Conservation (phyloP, 768 basidiomycete genomes). For the Leccinum rimulosum region DNA sequence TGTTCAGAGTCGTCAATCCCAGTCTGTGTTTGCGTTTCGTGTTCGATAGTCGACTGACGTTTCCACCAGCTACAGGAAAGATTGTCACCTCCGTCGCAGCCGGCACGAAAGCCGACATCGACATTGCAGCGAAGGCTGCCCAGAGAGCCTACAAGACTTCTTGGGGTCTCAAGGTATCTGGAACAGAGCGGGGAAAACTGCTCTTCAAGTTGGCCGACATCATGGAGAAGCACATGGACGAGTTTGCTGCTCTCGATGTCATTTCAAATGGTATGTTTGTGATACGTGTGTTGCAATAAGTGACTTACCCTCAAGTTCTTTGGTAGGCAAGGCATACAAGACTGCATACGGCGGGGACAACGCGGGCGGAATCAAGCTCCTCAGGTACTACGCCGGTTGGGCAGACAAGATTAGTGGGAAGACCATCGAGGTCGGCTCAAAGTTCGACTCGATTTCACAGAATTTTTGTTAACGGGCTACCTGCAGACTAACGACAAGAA, state of each 20-base stretch:
- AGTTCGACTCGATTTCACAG: background rate
- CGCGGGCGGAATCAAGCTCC: background rate
- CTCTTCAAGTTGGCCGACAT: conserved; percentile 10
- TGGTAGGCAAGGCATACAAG: conserved; percentile 7
- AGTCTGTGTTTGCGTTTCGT: conserved; percentile 25
- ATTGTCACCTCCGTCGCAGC: conserved; percentile 9
- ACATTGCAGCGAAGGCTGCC: conserved; percentile 5
- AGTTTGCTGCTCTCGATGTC: conserved; percentile 11
- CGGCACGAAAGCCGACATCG: conserved; percentile 9
- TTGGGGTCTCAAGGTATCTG: conserved; percentile 10
- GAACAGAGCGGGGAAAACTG: conserved; percentile 2
- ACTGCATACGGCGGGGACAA: conserved; percentile 1
- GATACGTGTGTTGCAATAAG: background rate
- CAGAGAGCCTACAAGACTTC: conserved; percentile 5
- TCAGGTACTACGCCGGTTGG: conserved; percentile 15
- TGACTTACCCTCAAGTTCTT: background rate
- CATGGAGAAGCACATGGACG: conserved; percentile 5
- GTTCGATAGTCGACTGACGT: conserved; percentile 21
- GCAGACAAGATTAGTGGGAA: conserved; percentile 12
- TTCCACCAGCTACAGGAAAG: conserved; percentile 5
- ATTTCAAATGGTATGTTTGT: conserved; percentile 2
- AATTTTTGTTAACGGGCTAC: background rate
- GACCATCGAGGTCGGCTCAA: conserved; percentile 1
- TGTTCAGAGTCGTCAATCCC: conserved; percentile 53
- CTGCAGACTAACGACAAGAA: conserved; percentile 5